These are phyloP conservation scores for Daedaleopsis nitida DNA, from an alignment of 768 basidiomycete genomes.

Conservation along the genomic window DNA sequence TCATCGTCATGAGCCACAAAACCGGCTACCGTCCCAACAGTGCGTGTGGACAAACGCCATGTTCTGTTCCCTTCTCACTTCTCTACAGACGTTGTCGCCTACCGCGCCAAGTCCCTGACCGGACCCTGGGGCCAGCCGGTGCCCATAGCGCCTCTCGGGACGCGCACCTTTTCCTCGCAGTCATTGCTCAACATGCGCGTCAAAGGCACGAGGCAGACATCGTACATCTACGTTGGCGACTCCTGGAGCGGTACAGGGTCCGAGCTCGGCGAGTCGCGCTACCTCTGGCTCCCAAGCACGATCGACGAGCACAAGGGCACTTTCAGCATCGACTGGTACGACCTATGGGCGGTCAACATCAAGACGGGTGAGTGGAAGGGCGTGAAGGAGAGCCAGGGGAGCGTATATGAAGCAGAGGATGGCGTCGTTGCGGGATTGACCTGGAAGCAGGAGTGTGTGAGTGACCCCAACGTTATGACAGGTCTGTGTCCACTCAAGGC, in stretches of 20 bases:
- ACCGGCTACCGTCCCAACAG: not conserved
- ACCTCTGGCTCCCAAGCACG: not conserved
- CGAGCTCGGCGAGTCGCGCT: not conserved
- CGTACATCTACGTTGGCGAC: not conserved
- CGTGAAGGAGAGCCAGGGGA: not conserved
- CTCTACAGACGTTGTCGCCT: not conserved
- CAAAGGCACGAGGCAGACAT: not conserved
- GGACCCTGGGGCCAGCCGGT: not conserved
- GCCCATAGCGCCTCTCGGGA: not conserved
- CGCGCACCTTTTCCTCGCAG: not conserved
- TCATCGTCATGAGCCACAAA: not conserved
- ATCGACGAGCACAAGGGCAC: not conserved
- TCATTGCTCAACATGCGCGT: not conserved
- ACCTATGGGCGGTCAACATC: not conserved
- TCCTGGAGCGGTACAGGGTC: not conserved
- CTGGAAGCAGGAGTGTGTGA: not conserved
- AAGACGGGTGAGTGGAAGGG: not conserved
- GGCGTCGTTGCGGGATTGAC: not conserved
- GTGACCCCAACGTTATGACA: no score
- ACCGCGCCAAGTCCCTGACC: not conserved
- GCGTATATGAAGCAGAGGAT: not conserved
- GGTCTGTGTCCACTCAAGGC: not conserved
- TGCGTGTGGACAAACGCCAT: not conserved
- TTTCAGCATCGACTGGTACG: not conserved
- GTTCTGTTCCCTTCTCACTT: not conserved